Evolutionary conservation across 1,139 yeast genomes (phyloP).

Genomic region (Saccharomyces hybrid): DNA sequence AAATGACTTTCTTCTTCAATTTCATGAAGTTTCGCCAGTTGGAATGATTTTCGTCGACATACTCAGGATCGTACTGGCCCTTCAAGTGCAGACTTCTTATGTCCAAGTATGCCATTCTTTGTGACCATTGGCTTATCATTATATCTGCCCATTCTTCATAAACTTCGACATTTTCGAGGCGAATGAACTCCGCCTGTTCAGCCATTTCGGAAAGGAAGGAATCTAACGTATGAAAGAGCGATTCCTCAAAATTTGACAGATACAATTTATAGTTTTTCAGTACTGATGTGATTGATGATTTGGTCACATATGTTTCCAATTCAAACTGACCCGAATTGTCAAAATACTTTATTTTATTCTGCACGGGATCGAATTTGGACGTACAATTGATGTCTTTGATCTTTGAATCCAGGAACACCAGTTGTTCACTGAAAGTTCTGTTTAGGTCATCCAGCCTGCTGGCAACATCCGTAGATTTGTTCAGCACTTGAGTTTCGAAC

Average conservation of each 20-base stretch:
- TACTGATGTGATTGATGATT: constrained; percentile 52
- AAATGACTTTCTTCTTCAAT: constrained; percentile 22
- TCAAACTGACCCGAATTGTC: constrained; percentile 30
- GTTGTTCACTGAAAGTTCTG: not conserved
- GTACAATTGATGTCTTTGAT: constrained; percentile 46
- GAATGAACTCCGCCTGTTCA: constrained; percentile 35
- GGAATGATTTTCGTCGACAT: constrained; percentile 7
- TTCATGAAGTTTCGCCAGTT: constrained; percentile 28
- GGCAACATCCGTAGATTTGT: not conserved
- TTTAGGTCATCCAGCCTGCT: not conserved
- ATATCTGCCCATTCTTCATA: constrained; percentile 66
- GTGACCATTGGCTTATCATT: constrained; percentile 48
- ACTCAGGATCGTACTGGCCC: constrained; percentile 1
- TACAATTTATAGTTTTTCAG: constrained; percentile 35
- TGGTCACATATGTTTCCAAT: constrained; percentile 37
- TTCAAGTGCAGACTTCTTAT: constrained; percentile 6
- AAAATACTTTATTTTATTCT: constrained; percentile 34
- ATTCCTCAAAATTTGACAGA: constrained; percentile 5
- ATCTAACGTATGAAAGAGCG: not conserved
- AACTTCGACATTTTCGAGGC: constrained; percentile 53
- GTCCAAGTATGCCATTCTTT: constrained; percentile 32
- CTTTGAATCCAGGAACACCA: not conserved
- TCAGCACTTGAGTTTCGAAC: not conserved
- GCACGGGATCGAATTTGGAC: constrained; percentile 38
- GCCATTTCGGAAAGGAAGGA: not conserved